Conservation (phyloP, 2,329 filamentous ascomycete genomes). For the Helotiales sp. region DNA sequence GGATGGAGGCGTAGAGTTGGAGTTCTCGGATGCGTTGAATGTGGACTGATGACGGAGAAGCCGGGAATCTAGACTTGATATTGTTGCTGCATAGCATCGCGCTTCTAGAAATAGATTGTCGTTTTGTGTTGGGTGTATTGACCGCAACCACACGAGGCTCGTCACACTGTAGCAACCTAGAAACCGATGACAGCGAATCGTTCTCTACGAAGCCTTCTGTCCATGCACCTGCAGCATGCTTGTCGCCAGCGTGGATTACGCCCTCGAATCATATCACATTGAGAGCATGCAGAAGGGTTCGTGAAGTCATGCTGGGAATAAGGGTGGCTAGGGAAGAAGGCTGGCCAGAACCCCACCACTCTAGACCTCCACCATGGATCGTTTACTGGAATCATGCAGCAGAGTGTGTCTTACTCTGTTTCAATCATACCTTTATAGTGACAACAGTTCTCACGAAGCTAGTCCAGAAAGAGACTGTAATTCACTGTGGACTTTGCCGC, state of each 20-base stretch:
- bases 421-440: too few species aligned
- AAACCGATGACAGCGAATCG: background rate
- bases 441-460: too few species aligned
- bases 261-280: background rate
- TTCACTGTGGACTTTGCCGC: too few species aligned
- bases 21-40: slow-evolving; percentile 30
- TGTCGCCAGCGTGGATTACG: background rate
- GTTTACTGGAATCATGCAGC: too few species aligned
- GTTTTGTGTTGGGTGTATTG: background rate
- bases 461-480: too few species aligned
- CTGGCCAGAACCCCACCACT: too few species aligned
- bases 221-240: background rate
- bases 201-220: background rate
- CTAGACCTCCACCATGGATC: too few species aligned
- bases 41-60: slow-evolving; percentile 13
- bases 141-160: background rate
- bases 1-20: slow-evolving; percentile 41
- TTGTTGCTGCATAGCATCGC: background rate
- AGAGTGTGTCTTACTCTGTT: too few species aligned
- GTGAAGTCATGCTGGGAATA: background rate
- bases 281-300: background rate
- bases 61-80: background rate
- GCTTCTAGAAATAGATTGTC: slow-evolving; percentile 1
- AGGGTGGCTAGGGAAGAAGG: too few species aligned
- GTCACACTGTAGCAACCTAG: background rate